Conservation (phyloP, 1,139 yeast species). For the Kluyveromyces sp. region DNA sequence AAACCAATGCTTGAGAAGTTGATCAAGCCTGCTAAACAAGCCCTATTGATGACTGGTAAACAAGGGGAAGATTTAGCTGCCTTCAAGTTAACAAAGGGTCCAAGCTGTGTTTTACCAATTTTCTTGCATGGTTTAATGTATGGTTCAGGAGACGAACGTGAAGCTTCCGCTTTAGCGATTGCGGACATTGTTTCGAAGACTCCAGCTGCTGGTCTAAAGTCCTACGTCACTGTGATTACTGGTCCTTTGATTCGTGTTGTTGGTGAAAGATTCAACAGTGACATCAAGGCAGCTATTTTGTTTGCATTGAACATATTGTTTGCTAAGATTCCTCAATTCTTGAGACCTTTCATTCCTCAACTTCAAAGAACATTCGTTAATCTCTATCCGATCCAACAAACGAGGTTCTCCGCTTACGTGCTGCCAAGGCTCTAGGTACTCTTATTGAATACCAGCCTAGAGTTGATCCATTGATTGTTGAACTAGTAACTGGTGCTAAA, state of each 20-base stretch:
- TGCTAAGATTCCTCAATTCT: constrained; percentile 77
- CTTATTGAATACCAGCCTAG: constrained; percentile 86
- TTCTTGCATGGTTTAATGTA: constrained; percentile 94
- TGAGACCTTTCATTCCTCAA: constrained; percentile 95
- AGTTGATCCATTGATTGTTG: constrained; percentile 86
- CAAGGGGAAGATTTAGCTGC: constrained; percentile 63
- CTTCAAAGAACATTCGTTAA: constrained; percentile 91
- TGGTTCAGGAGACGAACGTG: constrained; percentile 80
- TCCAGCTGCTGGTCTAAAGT: constrained; percentile 70
- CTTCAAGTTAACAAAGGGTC: constrained; percentile 73
- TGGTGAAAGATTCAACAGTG: constrained; percentile 89
- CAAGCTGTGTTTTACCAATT: constrained; percentile 79
- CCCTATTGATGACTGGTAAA: constrained; percentile 57
- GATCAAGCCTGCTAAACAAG: constrained; percentile 70
- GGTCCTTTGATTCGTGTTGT: constrained; percentile 98
- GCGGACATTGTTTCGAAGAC: constrained; percentile 84
- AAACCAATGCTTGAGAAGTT: constrained; percentile 70
- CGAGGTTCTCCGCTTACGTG: constrained; percentile 68
- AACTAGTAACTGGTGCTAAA: constrained; percentile 70
- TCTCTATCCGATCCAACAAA: constrained; percentile 72
- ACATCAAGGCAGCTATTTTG: constrained; percentile 86
- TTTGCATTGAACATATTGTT: constrained; percentile 74
- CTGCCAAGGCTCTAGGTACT: constrained; percentile 87
- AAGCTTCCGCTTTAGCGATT: constrained; percentile 78
- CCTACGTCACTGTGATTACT: constrained; percentile 87